Percentiles rank a stretch among this genome's conserved stretches.
These are phyloP conservation scores for Eucalyptus melliodora DNA, from an alignment of 345 rosid species.

Conservation along the genomic window DNA sequence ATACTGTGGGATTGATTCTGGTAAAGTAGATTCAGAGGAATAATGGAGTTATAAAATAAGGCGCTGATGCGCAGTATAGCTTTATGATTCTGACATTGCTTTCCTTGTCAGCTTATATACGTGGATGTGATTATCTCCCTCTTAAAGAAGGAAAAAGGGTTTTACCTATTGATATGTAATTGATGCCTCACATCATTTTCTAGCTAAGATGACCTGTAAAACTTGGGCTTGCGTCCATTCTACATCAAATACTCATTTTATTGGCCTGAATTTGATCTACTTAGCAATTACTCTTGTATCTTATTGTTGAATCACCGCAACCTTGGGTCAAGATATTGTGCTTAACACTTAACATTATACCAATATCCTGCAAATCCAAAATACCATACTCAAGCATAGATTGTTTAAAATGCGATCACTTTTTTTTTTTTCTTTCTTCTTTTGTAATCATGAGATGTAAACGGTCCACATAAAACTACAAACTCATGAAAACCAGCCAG, in stretches of 20 bases:
- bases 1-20: background rate
- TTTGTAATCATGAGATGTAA: background rate
- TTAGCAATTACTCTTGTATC: background rate
- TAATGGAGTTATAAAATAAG: background rate
- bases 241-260: background rate
- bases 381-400: background rate
- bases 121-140: background rate
- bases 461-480: rapidly evolving
- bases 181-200: background rate
- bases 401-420: background rate
- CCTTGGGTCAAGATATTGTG: background rate
- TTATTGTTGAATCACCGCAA: background rate
- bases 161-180: background rate
- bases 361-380: background rate
- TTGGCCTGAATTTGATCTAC: background rate
- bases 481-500: background rate
- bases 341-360: background rate
- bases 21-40: background rate
- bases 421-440: background rate
- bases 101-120: background rate
- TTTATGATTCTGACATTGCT: background rate
- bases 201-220: background rate
- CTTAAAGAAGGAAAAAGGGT: background rate
- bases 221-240: background rate
- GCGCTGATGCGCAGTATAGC: background rate